Evolutionary conservation across 441 rosid species (phyloP), one percentile per base, ranked within the genome.

Genomic region (Biscutella laevigata): DNA sequence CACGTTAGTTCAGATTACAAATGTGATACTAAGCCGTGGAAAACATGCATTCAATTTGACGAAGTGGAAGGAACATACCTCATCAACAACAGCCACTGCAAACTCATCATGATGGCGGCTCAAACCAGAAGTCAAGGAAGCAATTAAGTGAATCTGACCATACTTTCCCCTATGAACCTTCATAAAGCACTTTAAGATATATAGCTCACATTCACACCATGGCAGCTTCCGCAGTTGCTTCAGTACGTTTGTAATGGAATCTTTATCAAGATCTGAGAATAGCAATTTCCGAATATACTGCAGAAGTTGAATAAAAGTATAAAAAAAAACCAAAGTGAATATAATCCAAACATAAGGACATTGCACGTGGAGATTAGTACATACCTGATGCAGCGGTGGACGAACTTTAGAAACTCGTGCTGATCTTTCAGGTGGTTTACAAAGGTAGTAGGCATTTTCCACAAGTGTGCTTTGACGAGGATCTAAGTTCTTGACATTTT

Each of bases 371-470:
- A 59, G 26, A 64, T 51, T 37, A 26, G 58, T 40, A 40, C 6
- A 47, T 73, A 94, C 99, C 95, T 85, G 96, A 72, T 83, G 78
- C 74, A 90, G 73, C 4, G 98, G 99, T 53, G 96, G 94, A 17
- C 92, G 88, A 52, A 82, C 84, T 82, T 94, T 94, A 52, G 95
- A 71, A 32, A 87, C 73, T 41, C 98, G 76, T 50, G 96, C 95
- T 55, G 99, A 82, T 74, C 99, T 83, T 80, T 94, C 99, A 71
- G 96, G 99, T 51, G 99, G 99, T 65, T 94, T 90, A 76, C 98
- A 90, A 52, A 94, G 74, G 74, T 89, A 94, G 64, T 94, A 94
- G 58, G 98, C 98, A 81, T 94, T 94, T 85, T 94, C 99, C 57
- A 94, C 98, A 53, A 94, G 94, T 44, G 98, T 94, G 61, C 85